Base-by-base conservation (phyloP, 176 grass and related monocot species). In the Eleusine indica region DNA sequence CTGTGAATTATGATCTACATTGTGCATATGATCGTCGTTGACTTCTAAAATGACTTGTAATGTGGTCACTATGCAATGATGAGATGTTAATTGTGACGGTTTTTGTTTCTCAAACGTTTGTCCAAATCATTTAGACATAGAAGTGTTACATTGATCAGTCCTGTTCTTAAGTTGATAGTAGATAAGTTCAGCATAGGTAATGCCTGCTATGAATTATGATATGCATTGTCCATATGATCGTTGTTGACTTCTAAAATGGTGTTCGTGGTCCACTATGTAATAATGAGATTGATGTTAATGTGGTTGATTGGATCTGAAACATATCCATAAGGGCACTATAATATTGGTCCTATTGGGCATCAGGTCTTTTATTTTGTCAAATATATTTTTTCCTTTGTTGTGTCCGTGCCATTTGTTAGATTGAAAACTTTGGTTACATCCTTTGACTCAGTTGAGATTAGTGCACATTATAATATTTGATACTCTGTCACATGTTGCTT, bases 231-330 rank as follows among this genome's bases (percentile, higher is more conserved):
- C 13, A 64, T 64, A 25, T 48, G 11, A 19, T 60, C 32, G 53
- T 32, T 82, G 53, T 32, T 82, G 11, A 32, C 30, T 61, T 79
- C 46, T 72, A 46, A 66, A 25, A 30, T 42, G 19, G 0, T 21
- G 63, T 12, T 79, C 5, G 12, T 63, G 25, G 17, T 41, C 43
- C 2, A 41, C 5, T 19, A 18, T 56, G 19, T 46, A 40, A n/a
- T 28, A 5, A 57, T 46, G 19, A 67, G 54, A 73, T 73, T 38
- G 54, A 73, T 73, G 38, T 1, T 56, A 68, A 18, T 3, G 40
- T 60, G 25, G 47, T 67, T 57, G 46, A 21, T 83, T 83, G 17
- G 8, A 43, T 79, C 38, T 67, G 37, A 17, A 74, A 84, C 38
- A 67, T 57, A 67, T 57, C 57, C 15, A 10, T 18, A 16, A 1